Conservation (phyloP, 2,329 filamentous ascomycete species). For the Emergomyces pasteurianus region DNA sequence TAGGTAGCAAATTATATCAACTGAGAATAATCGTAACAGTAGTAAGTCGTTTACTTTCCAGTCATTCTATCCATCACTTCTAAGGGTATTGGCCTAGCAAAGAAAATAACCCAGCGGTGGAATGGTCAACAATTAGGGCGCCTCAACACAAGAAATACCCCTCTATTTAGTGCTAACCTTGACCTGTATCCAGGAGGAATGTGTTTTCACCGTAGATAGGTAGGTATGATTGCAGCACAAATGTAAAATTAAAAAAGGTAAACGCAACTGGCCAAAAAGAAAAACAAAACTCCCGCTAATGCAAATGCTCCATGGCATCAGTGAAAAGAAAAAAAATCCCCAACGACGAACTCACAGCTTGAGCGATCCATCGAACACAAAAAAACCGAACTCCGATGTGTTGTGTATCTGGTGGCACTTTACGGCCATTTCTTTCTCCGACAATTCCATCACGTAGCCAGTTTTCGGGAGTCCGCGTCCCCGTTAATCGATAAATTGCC, state of each 20-base stretch:
- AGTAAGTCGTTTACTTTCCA: neutral
- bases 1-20: too few relatives aligned
- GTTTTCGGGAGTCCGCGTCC: neutral
- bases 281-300: slow-evolving; percentile 9
- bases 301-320: neutral
- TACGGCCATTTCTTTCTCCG: neutral
- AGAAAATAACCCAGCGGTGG: neutral
- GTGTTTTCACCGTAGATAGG: too few relatives aligned
- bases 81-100: neutral
- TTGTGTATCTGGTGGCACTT: neutral
- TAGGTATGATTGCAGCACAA: neutral
- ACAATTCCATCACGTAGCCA: neutral
- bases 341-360: neutral
- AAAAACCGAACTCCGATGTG: neutral
- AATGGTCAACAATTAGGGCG: neutral
- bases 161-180: neutral
- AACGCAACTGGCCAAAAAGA: neutral
- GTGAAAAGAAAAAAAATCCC: neutral
- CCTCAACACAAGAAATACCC: neutral
- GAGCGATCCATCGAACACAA: neutral
- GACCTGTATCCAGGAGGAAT: neutral
- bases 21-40: too few relatives aligned
- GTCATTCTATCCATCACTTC: neutral
- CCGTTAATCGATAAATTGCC: neutral
- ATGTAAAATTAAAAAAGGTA: neutral